Percentiles rank a stretch among this genome's conserved stretches.
phyloP scores from a whole-genome alignment of 129 eudicot species.

The Chrysanthemum lavandulifolium region DNA sequence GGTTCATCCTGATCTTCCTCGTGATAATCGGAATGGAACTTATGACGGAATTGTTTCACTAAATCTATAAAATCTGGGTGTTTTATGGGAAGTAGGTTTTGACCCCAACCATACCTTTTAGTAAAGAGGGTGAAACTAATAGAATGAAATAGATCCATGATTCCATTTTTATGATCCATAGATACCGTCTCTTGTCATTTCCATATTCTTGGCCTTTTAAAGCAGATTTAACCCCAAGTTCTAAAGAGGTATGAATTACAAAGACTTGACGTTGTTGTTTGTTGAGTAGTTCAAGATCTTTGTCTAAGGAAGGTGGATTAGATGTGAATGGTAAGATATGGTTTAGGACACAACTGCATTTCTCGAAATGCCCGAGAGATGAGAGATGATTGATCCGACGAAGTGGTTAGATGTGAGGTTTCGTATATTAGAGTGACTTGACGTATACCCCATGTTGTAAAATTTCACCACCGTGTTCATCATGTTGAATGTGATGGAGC shows the following conservation, averaged over 20 bases:
- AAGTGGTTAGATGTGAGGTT: slow-evolving; percentile 28
- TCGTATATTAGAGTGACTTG: slow-evolving; percentile 33
- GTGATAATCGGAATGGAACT: slow-evolving; percentile 34
- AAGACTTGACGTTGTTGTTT: slow-evolving; percentile 21
- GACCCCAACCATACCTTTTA: slow-evolving; percentile 68
- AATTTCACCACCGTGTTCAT: slow-evolving; percentile 39
- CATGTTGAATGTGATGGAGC: slow-evolving; percentile 1
- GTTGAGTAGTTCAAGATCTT: slow-evolving; percentile 43
- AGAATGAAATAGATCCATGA: slow-evolving; percentile 42
- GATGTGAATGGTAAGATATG: slow-evolving; percentile 23
- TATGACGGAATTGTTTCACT: slow-evolving; percentile 27
- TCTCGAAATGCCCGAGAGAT: neutral
- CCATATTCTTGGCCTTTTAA: slow-evolving; percentile 37
- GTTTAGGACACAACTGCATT: slow-evolving; percentile 36
- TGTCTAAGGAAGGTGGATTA: slow-evolving; percentile 8
- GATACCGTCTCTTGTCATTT: slow-evolving; percentile 49
- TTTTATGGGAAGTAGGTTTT: slow-evolving; percentile 37
- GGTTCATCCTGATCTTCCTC: slow-evolving; percentile 46
- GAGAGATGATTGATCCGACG: slow-evolving; percentile 20
- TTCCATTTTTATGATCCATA: slow-evolving; percentile 48
- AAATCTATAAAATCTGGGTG: slow-evolving; percentile 30
- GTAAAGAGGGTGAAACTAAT: slow-evolving; percentile 32
- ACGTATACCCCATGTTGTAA: slow-evolving; percentile 30
- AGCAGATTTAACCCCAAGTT: slow-evolving; percentile 40
- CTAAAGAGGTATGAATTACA: slow-evolving; percentile 42